Percentiles rank a stretch among this genome's conserved stretches.
Conservation (phyloP, 2,329 filamentous ascomycete genomes). For the Fusarium caatingaense region DNA sequence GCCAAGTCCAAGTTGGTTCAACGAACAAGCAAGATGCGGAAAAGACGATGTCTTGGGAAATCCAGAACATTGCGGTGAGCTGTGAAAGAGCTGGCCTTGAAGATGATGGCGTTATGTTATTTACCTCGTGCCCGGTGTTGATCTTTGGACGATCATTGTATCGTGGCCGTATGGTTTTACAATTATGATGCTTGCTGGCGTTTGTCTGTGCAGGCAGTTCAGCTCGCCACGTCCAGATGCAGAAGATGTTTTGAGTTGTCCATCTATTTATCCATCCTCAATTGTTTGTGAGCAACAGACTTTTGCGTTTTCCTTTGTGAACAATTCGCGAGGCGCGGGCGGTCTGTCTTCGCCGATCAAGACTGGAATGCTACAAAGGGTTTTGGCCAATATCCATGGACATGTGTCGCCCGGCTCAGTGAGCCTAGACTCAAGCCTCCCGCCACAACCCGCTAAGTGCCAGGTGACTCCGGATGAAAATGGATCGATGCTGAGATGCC, state of each 20-base stretch:
- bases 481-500: slow-evolving; percentile 20
- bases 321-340: slow-evolving; percentile 14
- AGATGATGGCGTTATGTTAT: slow-evolving; percentile 16
- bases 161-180: slow-evolving; percentile 25
- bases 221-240: slow-evolving; percentile 10
- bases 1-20: slow-evolving; percentile 24
- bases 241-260: slow-evolving; percentile 7
- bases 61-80: slow-evolving; percentile 16
- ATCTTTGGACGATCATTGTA: slow-evolving; percentile 9
- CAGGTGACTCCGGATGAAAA: slow-evolving; percentile 33
- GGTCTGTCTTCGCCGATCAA: slow-evolving; percentile 13
- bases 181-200: slow-evolving; percentile 24
- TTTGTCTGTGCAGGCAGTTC: slow-evolving; percentile 1
- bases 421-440: slow-evolving; percentile 47
- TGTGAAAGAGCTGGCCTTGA: slow-evolving; percentile 4
- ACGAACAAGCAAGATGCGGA: slow-evolving; percentile 27
- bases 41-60: slow-evolving; percentile 17
- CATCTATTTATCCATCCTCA: slow-evolving; percentile 2
- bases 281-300: not conserved
- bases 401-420: slow-evolving; percentile 26
- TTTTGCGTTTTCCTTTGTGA: slow-evolving; percentile 1
- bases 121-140: not conserved
- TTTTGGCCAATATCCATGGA: slow-evolving; percentile 14
- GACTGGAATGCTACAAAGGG: slow-evolving; percentile 43
- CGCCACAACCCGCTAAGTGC: slow-evolving; percentile 42